A percentile compares a stretch with the other conserved stretches of the same genome.
Evolutionary conservation across 305 asterid genomes (phyloP).

Genomic region (Solanum hybrid): DNA sequence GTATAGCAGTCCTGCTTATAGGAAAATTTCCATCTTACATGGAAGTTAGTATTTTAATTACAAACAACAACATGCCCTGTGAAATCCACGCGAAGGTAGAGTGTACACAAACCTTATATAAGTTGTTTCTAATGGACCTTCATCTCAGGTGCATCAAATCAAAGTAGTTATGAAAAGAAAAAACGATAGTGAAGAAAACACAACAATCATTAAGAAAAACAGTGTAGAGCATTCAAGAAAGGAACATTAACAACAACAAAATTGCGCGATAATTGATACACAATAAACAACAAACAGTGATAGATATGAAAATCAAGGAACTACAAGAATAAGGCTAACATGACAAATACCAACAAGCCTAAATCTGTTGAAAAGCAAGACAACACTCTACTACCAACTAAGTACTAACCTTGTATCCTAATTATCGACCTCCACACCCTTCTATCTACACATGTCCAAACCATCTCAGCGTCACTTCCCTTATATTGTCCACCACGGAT

Average conservation of each 20-base stretch:
- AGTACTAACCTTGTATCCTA: neutral
- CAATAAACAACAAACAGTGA: neutral
- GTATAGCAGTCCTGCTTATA: neutral
- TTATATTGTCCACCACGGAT: neutral
- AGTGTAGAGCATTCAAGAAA: neutral
- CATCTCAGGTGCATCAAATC: neutral
- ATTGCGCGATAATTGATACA: neutral
- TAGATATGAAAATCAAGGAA: neutral
- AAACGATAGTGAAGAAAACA: neutral
- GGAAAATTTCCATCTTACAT: neutral
- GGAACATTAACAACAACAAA: neutral
- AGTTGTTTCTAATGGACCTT: neutral
- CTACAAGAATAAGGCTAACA: neutral
- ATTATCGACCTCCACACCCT: neutral
- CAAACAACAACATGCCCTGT: neutral
- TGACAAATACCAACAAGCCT: neutral
- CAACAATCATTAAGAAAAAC: neutral
- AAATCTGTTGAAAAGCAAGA: neutral
- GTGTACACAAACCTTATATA: neutral
- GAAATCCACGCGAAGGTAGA: neutral
- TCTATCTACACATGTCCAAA: neutral
- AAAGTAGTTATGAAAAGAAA: neutral
- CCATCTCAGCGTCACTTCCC: neutral
- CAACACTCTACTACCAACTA: neutral
- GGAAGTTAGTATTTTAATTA: neutral